Conservation (phyloP, 129 eudicot species). For the Chrysanthemum makinoi region DNA sequence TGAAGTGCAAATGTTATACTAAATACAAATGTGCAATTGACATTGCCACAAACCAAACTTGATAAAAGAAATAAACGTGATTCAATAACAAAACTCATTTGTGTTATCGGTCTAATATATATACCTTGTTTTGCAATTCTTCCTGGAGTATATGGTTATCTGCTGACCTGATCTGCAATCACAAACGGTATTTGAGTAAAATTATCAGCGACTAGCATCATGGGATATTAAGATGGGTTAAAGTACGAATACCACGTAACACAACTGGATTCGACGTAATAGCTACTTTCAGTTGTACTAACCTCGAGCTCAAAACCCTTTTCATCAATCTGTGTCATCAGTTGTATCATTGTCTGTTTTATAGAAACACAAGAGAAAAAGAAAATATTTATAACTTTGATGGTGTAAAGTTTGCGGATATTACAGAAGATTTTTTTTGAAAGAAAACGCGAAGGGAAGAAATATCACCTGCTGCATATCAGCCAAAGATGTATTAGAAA, state of each 20-base stretch:
- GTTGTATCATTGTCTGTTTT: slow-evolving; percentile 75
- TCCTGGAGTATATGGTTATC: slow-evolving; percentile 93
- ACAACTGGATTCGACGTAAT: neutral
- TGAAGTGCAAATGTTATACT: neutral
- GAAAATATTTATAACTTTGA: slow-evolving; percentile 8
- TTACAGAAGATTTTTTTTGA: no score
- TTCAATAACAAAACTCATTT: slow-evolving; percentile 1
- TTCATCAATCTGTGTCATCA: slow-evolving; percentile 85
- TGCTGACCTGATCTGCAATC: slow-evolving; percentile 69
- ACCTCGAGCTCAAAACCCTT: slow-evolving; percentile 96
- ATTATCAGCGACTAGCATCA: slow-evolving; percentile 11
- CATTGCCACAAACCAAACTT: slow-evolving; percentile 5
- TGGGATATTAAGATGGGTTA: neutral
- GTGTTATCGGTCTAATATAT: neutral
- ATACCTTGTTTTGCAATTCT: slow-evolving; percentile 90
- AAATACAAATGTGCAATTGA: neutral
- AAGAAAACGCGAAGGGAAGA: neutral
- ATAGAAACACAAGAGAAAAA: slow-evolving; percentile 15
- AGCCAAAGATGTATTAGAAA: slow-evolving; percentile 76
- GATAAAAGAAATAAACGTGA: slow-evolving; percentile 9
- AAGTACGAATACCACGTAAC: slow-evolving; percentile 14
- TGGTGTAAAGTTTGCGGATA: neutral
- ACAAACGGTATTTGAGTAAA: slow-evolving; percentile 8
- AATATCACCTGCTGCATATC: slow-evolving; percentile 89
- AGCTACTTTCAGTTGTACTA: slow-evolving; percentile 15